Percentiles rank a stretch among this genome's conserved stretches.
Conservation (phyloP, 768 basidiomycete species). For the Podaxis pistillaris region DNA sequence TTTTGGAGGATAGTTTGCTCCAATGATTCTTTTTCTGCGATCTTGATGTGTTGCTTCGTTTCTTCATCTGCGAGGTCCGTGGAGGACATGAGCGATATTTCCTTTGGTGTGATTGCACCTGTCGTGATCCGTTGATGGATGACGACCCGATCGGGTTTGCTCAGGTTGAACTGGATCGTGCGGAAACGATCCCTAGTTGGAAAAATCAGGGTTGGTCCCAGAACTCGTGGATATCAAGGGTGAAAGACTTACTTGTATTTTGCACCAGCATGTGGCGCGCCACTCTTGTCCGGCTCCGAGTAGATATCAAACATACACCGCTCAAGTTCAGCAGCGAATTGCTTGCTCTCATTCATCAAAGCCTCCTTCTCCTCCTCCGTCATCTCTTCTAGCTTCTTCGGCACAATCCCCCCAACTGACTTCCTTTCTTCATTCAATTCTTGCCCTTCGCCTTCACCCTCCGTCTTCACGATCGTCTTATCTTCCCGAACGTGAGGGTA, state of each 20-base stretch:
- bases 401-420: slow-evolving; percentile 24
- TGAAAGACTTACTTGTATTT: slow-evolving; percentile 72
- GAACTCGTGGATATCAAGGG: background rate
- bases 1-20: slow-evolving; percentile 83
- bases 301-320: slow-evolving; percentile 73
- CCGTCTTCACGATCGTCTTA: slow-evolving; percentile 22
- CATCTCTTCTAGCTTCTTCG: slow-evolving; percentile 52
- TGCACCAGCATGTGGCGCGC: slow-evolving; percentile 56
- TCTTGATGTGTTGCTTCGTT: slow-evolving; percentile 77
- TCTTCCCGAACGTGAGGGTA: slow-evolving; percentile 54
- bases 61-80: slow-evolving; percentile 90
- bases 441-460: slow-evolving; percentile 11
- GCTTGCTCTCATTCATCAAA: slow-evolving; percentile 55
- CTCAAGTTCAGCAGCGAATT: slow-evolving; percentile 74
- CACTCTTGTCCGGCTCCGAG: slow-evolving; percentile 72
- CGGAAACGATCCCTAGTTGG: slow-evolving; percentile 79
- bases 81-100: slow-evolving; percentile 81
- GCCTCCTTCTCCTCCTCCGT: slow-evolving; percentile 57
- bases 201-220: slow-evolving; percentile 10
- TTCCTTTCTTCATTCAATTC: background rate
- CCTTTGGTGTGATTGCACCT: slow-evolving; percentile 61
- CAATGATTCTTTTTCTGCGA: slow-evolving; percentile 78
- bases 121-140: slow-evolving; percentile 80
- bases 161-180: slow-evolving; percentile 86
- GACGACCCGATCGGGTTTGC: slow-evolving; percentile 73